A percentile compares a stretch with the other conserved stretches of the same genome.
phyloP scores from a whole-genome alignment of 140 eudicot species.

The Anethum foeniculum region DNA sequence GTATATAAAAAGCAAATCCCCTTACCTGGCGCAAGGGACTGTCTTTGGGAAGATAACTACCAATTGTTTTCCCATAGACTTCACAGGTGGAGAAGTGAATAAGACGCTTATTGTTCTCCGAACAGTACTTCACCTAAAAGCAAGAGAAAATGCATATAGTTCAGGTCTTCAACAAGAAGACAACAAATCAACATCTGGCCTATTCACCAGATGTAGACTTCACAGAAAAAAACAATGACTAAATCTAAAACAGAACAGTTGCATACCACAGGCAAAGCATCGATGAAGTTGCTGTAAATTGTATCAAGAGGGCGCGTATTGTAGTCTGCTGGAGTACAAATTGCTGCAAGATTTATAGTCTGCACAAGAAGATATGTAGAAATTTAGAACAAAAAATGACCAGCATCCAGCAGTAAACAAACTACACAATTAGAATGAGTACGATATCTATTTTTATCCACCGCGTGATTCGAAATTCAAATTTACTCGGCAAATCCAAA shows the following conservation, averaged over 20 bases:
- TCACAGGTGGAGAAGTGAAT: conserved; percentile 98
- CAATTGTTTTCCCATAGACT: conserved; percentile 92
- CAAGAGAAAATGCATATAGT: neutral
- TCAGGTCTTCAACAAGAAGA: neutral
- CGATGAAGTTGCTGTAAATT: conserved; percentile 91
- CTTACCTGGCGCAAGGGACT: conserved; percentile 81
- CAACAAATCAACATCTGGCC: neutral
- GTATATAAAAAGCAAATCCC: neutral
- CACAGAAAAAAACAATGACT: neutral
- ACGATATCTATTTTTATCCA: neutral
- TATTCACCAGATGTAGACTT: neutral
- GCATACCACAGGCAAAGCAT: conserved; percentile 97
- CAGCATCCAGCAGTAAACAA: neutral
- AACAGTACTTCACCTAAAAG: conserved; percentile 83
- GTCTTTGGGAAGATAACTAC: conserved; percentile 83
- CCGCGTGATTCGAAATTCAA: neutral
- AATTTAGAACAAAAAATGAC: conserved; percentile 13
- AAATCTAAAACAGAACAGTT: neutral
- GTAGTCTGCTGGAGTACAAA: conserved; percentile 98
- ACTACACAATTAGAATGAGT: neutral
- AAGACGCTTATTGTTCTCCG: conserved; percentile 87
- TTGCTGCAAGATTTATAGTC: conserved; percentile 96
- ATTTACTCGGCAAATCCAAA: neutral
- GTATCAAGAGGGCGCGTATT: conserved; percentile 96
- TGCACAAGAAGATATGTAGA: conserved; percentile 18